Conservation (phyloP, 495 filamentous ascomycete genomes). For the Penicillium pulvis region DNA sequence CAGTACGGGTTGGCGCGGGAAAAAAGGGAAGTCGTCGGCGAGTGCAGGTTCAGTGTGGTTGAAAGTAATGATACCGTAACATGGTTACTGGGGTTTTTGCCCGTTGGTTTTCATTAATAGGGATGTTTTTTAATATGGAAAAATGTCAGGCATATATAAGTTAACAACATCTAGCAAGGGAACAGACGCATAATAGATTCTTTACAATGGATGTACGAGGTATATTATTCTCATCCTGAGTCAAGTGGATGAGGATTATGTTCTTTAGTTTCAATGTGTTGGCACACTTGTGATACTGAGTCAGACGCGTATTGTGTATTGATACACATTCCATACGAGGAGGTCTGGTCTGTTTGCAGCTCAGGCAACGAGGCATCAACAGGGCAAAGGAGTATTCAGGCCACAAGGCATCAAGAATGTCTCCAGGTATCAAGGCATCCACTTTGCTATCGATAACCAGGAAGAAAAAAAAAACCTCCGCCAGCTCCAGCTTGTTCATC, state of each 20-base stretch:
- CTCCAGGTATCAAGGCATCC: slow-evolving; percentile 14
- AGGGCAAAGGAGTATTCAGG: slow-evolving; percentile 8
- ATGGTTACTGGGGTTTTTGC: slow-evolving; percentile 3
- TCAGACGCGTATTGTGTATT: slow-evolving; percentile 9
- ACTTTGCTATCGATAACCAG: slow-evolving; percentile 28
- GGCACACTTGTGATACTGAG: neutral
- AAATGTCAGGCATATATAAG: neutral
- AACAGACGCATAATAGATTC: neutral
- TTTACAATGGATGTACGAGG: neutral
- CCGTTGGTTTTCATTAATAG: neutral
- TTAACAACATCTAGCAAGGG: neutral
- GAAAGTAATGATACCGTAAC: slow-evolving; percentile 6
- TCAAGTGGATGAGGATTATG: slow-evolving; percentile 1
- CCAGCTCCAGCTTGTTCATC: slow-evolving; percentile 20
- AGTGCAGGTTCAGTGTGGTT: slow-evolving; percentile 9
- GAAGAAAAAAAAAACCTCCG: slow-evolving; percentile 28
- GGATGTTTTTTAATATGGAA: neutral
- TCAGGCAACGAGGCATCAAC: slow-evolving; percentile 1
- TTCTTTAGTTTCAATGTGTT: slow-evolving; percentile 4
- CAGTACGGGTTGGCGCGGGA: slow-evolving; percentile 36
- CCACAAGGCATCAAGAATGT: slow-evolving; percentile 6
- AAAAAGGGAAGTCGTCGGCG: slow-evolving; percentile 24
- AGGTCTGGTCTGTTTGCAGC: slow-evolving; percentile 1
- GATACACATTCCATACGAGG: slow-evolving; percentile 7
- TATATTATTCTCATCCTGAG: neutral